Conservation (phyloP, 2,329 filamentous ascomycete species). For the Xylogone sp. region DNA sequence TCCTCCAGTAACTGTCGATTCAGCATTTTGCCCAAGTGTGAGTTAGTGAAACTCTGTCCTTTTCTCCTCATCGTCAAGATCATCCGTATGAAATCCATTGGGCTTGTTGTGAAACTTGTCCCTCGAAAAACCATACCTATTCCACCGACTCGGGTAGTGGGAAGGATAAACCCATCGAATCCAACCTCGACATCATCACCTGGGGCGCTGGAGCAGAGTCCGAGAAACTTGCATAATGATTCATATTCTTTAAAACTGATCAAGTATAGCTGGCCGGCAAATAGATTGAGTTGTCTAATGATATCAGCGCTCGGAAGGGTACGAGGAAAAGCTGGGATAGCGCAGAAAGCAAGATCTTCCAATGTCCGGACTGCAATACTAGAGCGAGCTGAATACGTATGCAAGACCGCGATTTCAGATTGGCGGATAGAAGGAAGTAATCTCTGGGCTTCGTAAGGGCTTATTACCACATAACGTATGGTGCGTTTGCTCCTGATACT, state of each 20-base stretch:
- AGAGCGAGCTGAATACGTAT: constrained; percentile 47
- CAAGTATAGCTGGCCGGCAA: constrained; percentile 66
- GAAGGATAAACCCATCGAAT: constrained; percentile 32
- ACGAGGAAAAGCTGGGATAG: constrained; percentile 23
- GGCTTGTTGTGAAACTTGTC: constrained; percentile 33
- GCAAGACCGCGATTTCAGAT: constrained; percentile 36
- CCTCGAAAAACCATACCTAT: not conserved
- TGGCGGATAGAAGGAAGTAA: constrained; percentile 38
- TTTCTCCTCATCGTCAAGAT: constrained; percentile 32
- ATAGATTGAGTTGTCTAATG: constrained; percentile 54
- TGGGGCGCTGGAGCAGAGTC: constrained; percentile 34
- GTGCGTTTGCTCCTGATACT: constrained; percentile 22
- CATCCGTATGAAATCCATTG: constrained; percentile 36
- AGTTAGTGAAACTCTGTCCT: constrained; percentile 36
- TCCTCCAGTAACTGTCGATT: constrained; percentile 28
- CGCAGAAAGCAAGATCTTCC: constrained; percentile 43
- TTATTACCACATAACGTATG: constrained; percentile 44
- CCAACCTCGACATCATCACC: constrained; percentile 13
- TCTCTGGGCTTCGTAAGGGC: constrained; percentile 55
- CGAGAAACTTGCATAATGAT: constrained; percentile 46
- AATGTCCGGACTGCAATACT: constrained; percentile 35
- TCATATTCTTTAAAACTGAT: constrained; percentile 49
- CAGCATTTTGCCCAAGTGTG: constrained; percentile 40
- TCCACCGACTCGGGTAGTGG: constrained; percentile 3
- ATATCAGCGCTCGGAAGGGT: constrained; percentile 14